These are phyloP conservation scores for Rubia peregrina DNA, from an alignment of 305 asterid genomes.

Conservation along the genomic window DNA sequence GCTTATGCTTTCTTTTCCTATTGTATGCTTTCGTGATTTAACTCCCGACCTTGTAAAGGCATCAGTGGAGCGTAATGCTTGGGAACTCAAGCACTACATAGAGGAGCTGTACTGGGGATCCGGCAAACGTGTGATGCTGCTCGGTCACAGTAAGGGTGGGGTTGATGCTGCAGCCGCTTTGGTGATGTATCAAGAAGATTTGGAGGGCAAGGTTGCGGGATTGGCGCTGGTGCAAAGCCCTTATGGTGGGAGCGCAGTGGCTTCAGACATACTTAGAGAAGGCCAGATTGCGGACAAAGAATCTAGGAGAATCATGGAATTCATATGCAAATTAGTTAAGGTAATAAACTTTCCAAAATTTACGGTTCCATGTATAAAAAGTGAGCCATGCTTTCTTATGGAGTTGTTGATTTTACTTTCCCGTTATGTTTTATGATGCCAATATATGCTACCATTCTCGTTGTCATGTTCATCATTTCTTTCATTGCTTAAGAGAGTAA, in stretches of 20 bases:
- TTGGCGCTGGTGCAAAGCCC: conserved; percentile 91
- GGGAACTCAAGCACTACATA: conserved; percentile 81
- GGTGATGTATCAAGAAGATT: conserved; percentile 60
- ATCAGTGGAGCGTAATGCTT: conserved; percentile 83
- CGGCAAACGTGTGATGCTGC: conserved; percentile 79
- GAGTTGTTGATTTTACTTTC: neutral
- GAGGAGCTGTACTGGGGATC: conserved; percentile 98
- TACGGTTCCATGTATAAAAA: too few species aligned
- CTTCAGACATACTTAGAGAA: conserved; percentile 89
- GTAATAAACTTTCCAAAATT: conserved; percentile 29
- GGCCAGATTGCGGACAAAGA: conserved; percentile 89
- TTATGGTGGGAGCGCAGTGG: conserved; percentile 84
- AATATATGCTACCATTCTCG: too few species aligned
- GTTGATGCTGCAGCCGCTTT: conserved; percentile 97
- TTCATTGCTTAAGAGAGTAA: too few species aligned
- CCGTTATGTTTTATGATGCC: too few species aligned
- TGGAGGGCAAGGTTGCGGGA: conserved; percentile 82
- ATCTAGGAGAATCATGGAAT: conserved; percentile 78
- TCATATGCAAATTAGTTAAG: conserved; percentile 81
- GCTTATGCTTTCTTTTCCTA: neutral
- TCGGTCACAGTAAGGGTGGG: conserved; percentile 99
- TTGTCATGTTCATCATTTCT: too few species aligned
- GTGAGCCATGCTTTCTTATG: neutral
- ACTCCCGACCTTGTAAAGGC: conserved; percentile 37
- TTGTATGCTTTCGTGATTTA: neutral